A percentile compares a stretch with the other conserved stretches of the same genome.
Conservation (phyloP, 495 filamentous ascomycete species). For the Lineolata rhizophorae region DNA sequence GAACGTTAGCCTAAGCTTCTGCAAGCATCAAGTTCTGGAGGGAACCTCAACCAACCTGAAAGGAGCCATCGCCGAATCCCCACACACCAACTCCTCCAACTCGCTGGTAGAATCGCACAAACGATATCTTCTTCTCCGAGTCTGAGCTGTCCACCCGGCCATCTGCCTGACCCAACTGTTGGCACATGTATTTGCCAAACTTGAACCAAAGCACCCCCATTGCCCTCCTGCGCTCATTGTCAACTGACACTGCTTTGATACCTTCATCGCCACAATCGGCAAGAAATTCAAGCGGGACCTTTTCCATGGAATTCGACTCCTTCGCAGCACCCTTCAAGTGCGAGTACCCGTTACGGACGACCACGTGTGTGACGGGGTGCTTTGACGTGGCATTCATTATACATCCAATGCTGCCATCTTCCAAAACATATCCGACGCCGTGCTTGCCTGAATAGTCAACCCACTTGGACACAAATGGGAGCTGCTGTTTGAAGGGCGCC, state of each 20-base stretch:
- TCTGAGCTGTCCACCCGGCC: slow-evolving; percentile 14
- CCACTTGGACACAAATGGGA: slow-evolving; percentile 20
- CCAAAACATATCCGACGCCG: slow-evolving; percentile 19
- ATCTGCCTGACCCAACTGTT: slow-evolving; percentile 29
- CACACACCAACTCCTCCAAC: slow-evolving; percentile 74
- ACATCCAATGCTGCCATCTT: slow-evolving; percentile 18
- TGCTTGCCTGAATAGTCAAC: slow-evolving; percentile 21
- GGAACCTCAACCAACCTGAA: slow-evolving; percentile 33
- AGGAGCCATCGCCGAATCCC: slow-evolving; percentile 71
- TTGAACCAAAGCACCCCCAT: slow-evolving; percentile 64
- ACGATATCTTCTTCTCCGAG: slow-evolving; percentile 18
- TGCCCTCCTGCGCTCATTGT: slow-evolving; percentile 22
- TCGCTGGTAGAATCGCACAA: slow-evolving; percentile 74
- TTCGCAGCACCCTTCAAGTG: slow-evolving; percentile 31
- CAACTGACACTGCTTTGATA: slow-evolving; percentile 30
- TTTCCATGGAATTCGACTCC: slow-evolving; percentile 25
- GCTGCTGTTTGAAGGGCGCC: slow-evolving; percentile 2
- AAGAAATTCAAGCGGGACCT: slow-evolving; percentile 60
- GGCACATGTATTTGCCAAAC: slow-evolving; percentile 87
- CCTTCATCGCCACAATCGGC: slow-evolving; percentile 49
- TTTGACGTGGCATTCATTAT: slow-evolving; percentile 11
- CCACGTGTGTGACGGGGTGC: slow-evolving; percentile 14
- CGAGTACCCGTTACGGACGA: slow-evolving; percentile 23
- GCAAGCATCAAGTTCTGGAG: slow-evolving; percentile 5
- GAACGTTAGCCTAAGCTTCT: slow-evolving; percentile 6